Base-by-base conservation (phyloP, 768 basidiomycete species). In the Rhodocollybia butyracea region DNA sequence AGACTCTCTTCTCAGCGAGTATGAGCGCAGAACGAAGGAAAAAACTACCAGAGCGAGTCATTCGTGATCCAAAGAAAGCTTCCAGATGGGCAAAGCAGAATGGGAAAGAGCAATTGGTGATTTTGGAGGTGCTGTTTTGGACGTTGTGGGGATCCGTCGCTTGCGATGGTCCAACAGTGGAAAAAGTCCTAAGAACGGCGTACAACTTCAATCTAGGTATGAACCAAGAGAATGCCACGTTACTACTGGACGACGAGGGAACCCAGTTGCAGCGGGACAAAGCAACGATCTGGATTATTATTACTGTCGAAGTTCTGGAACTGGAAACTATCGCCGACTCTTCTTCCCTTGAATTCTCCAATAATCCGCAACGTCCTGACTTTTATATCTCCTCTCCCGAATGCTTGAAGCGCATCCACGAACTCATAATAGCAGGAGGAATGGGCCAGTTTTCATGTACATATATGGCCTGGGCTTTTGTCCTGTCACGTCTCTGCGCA, bases 51-150 rank as follows among this genome's bases (percentile, higher is more conserved):
- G 73, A 72, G 45, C 65, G 68, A 11, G 68, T 77, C 21, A 67
- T 60, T n/a, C 68, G 70, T 2, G 78, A 89, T 59, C 85, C 85
- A 17, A 78, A 76, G 58, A 74, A 75, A 17, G 85, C 83, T 10
- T 78, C 84, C n/a, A 68, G 71, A 38, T 88, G 85, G 82, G 86
- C 81, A 36, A 89, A 88, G 71, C 86, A 92, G 68, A 87, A 83
- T 63, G 64, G 79, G 30, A 82, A 80, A 63, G 87, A 94, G 63
- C 95, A 96, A 66, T 72, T 93, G 39, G 84, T 85, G 11, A 65
- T 94, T 40, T 73, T 97, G 46, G 92, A 97, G 60, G 82, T 95
- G 31, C 75, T 97, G 42, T 98, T 97, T 69, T 91, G 91, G 83
- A 79, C 85, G 4, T 86, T 94, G 81, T 95, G 88, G 85, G 84